Conservation (phyloP, 176 grass and related monocot species). For the Guadua angustifolia region DNA sequence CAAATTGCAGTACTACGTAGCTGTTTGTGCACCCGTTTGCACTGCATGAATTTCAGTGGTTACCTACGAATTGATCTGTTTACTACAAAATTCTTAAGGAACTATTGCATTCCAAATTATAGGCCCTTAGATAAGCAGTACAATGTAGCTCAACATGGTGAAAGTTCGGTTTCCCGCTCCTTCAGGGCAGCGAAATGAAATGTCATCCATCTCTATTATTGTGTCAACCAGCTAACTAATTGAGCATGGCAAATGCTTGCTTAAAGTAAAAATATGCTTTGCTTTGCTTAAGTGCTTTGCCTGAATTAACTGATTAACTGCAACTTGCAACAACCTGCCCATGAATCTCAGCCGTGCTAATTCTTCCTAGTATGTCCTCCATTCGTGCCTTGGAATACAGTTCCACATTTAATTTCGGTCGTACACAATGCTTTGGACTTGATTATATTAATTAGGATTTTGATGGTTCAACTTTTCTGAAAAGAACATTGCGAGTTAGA, state of each 20-base stretch:
- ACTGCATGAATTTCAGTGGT: not conserved
- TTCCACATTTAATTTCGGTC: constrained; percentile 1
- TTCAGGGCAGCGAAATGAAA: not conserved
- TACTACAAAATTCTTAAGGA: not conserved
- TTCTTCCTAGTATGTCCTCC: not conserved
- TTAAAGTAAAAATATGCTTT: not conserved
- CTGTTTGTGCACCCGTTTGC: not conserved
- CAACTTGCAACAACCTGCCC: not conserved
- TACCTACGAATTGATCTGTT: not conserved
- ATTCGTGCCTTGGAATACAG: not conserved
- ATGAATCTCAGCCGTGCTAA: not conserved
- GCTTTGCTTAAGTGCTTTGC: not conserved
- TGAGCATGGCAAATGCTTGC: not conserved
- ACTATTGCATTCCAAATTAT: not conserved
- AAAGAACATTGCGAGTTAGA: not conserved
- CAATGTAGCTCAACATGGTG: not conserved
- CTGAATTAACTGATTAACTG: not conserved
- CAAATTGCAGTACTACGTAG: not conserved
- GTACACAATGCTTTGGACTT: not conserved
- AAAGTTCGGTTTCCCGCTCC: not conserved
- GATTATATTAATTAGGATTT: not conserved
- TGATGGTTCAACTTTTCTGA: not conserved
- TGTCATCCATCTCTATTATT: not conserved
- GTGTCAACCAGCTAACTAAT: not conserved
- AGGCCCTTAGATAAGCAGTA: not conserved